Conservation (phyloP, 1,284 basidiomycete species). For the Rhodofomes roseus region DNA sequence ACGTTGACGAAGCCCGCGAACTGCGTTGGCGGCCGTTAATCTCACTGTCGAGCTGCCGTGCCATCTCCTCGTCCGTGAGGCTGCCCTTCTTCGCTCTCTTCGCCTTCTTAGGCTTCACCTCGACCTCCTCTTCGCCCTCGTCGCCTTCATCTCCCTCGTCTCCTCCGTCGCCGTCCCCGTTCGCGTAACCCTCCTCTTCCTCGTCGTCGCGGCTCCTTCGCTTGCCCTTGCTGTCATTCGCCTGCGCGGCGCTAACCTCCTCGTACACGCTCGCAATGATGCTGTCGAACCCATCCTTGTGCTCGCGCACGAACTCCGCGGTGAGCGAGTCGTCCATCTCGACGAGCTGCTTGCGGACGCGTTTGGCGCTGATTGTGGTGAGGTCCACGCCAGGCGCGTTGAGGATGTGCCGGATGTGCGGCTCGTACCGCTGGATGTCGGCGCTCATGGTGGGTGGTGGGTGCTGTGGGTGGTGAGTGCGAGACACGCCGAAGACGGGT, state of each 20-base stretch:
- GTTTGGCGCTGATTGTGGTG: conserved; percentile 70
- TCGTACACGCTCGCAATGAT: conserved; percentile 61
- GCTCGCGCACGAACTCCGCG: conserved; percentile 49
- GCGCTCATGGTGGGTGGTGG: conserved; percentile 9
- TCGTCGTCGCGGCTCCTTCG: conserved; percentile 33
- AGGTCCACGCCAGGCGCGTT: conserved; percentile 67
- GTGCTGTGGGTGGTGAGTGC: background rate
- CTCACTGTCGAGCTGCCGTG: conserved; percentile 66
- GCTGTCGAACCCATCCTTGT: conserved; percentile 55
- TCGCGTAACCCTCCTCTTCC: conserved; percentile 34
- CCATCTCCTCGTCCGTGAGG: conserved; percentile 62
- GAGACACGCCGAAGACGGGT: background rate
- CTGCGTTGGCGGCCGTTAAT: conserved; percentile 63
- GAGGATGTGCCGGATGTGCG: conserved; percentile 59
- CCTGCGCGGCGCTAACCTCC: conserved; percentile 42
- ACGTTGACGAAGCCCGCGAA: conserved; percentile 25
- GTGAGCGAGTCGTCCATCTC: conserved; percentile 48
- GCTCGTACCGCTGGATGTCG: conserved; percentile 39
- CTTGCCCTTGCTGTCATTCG: conserved; percentile 34
- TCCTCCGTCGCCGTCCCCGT: conserved; percentile 29
- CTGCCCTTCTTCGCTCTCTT: conserved; percentile 42
- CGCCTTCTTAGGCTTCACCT: conserved; percentile 29
- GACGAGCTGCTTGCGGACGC: conserved; percentile 63
- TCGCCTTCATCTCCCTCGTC: conserved; percentile 29
- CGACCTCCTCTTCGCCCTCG: conserved; percentile 35